Base-by-base conservation (phyloP, 192 early-diverging fungal genomes). In the Phlyctochytrium bullatum region DNA sequence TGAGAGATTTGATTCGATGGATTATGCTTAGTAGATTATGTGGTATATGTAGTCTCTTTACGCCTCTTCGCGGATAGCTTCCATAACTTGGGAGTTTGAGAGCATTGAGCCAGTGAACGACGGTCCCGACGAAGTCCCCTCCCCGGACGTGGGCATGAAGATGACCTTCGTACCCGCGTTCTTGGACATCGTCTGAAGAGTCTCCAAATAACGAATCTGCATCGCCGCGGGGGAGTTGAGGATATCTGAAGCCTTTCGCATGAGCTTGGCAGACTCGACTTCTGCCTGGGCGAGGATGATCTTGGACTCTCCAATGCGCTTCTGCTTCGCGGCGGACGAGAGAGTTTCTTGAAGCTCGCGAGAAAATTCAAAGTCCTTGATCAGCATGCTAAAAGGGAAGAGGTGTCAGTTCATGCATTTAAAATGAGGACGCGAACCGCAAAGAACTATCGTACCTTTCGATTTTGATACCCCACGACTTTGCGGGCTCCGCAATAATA, bases 241-340 rank as follows among this genome's bases (percentile, higher is more conserved):
- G 50, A 95, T 91, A 67, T 95, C 92, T 0, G 94, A 88, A n/a
- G 93, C 93, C 73, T 95, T 89, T 32, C 92, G 85, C 92, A 96
- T 94, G 30, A 97, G 74, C 68, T 91, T 94, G 1, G 94, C 92
- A 36, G 89, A 76, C 63, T 94, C 90, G 17, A 72, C 64, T 57
- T 83, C 81, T 1, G 94, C 93, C 69, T 86, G 67, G 0, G 94
- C 93, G 28, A 91, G 87, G 74, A 97, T 97, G 50, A 95, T 84
- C 82, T 95, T 96, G 65, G 88, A 86, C 76, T 95, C 88, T 33
- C 91, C 95, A 60, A 96, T 82, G n/a, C 95, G 80, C 69, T 93
- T 88, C 62, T 91, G 89, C 66, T 93, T 92, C 33, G 93, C 93
- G 12, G 94, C 95, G 0, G 93, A 86, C 20, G 91, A 87, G 36